phyloP scores from a whole-genome alignment of 768 basidiomycete genomes.

The Kwoniella europaea region DNA sequence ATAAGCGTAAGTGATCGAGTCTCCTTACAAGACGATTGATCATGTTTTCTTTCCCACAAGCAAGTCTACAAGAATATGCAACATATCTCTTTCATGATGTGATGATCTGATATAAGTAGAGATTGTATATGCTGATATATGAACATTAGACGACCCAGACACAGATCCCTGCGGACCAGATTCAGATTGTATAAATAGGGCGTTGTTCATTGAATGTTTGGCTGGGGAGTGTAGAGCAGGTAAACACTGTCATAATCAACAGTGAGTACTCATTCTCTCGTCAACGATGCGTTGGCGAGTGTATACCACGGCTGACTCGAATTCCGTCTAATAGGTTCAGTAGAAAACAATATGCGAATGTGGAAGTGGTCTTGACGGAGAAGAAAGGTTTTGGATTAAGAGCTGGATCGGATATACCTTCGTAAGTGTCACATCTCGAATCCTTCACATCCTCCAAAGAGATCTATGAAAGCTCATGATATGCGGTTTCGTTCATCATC shows the following conservation, averaged over 20 bases:
- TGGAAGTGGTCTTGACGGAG: constrained; percentile 90
- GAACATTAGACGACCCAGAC: constrained; percentile 64
- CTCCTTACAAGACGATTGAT: no score
- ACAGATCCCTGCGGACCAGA: constrained; percentile 77
- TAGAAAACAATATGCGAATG: constrained; percentile 77
- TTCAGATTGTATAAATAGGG: constrained; percentile 94
- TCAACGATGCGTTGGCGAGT: not conserved
- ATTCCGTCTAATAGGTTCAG: constrained; percentile 70
- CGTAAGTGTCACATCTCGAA: constrained; percentile 55
- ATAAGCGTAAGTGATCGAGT: constrained; percentile 69
- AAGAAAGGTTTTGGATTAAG: constrained; percentile 95
- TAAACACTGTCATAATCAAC: constrained; percentile 84
- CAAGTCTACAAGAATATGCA: no score
- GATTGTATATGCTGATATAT: constrained; percentile 41
- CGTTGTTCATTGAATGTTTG: constrained; percentile 97
- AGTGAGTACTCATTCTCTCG: constrained; percentile 63
- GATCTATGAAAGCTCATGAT: no score
- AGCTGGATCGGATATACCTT: constrained; percentile 63
- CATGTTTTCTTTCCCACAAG: no score
- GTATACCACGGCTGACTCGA: not conserved
- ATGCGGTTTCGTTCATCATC: not conserved
- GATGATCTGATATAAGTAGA: not conserved
- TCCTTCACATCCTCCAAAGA: not conserved
- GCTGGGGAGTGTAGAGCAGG: constrained; percentile 84
- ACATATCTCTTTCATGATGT: no score